Base-by-base conservation (phyloP, 805 yeast species). In the Teunomyces gatunensis region DNA sequence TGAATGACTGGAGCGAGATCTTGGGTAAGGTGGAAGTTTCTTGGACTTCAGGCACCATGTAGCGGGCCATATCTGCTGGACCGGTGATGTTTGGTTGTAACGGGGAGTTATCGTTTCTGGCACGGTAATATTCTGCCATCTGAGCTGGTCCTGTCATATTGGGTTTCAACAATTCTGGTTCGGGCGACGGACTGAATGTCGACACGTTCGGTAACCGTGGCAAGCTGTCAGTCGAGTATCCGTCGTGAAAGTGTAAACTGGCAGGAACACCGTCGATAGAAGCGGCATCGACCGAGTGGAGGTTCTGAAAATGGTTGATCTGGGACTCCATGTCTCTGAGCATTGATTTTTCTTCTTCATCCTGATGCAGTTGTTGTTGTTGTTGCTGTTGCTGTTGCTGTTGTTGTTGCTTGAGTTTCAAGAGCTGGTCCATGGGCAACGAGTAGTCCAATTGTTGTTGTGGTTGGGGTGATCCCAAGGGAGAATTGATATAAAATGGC, bases 371-470 rank as follows among this genome's bases (percentile, higher is more conserved):
- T 13, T 35, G 36, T 7, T 37, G 41, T 27, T 39, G 54, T 21
- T 46, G 40, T 17, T 9, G 20, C 25, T 37, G 41, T 27, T 39
- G 54, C 21, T 46, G 40, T 17, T 9, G 20, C 25, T 18, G 36
- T 7, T 37, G 42, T 28, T 42, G 54, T 25, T 46, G 47, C 20
- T 49, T 50, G 54, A 82, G 63, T 46, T 72, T 74, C 39, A 87
- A 56, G 25, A 87, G 63, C 59, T 87, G 89, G 57, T 84, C 88
- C 95, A 87, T 87, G 5, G 94, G 91, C 17, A 87, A 66, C 1
- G 86, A 75, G 45, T 78, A 69, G 59, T 87, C 92, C 23, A 85
- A 54, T 23, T 63, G 59, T 17, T 55, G 54, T 18, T 55, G 54
- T n/a, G 67, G 64, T 9, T 48, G 48, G 0, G 65, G 58, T 2